Base-by-base conservation (phyloP, 257 asterid genomes). In the Nicotiana noctiflora region DNA sequence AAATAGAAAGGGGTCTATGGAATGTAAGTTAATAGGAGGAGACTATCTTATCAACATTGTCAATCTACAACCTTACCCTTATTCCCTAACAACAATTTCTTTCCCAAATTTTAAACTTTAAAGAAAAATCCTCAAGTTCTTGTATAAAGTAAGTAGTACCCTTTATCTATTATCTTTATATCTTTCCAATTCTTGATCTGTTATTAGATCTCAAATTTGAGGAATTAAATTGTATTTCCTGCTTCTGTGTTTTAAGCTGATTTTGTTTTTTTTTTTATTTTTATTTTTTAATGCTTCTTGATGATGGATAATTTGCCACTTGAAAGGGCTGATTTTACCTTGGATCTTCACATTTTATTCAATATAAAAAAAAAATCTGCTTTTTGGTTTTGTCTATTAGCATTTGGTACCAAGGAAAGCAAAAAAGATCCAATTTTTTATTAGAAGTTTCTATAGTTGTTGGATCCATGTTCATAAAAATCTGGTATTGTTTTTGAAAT, bases 151-250 rank as follows among this genome's bases (percentile, higher is more conserved):
- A 8, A 49, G 79, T 21, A 70, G 1, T 44, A 49, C 44, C 21
- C 19, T 70, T 70, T 49, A 72, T 14, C 40, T 44, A 37, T 21
- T 19, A 70, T 67, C 76, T 67, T 66, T 67, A 70, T 68, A 29
- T 67, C 76, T 67, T 67, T 12, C 15, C 25, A 32, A 18, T 74
- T 78, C 44, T 78, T 78, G 81, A 78, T 78, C 74, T 78, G 70
- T 60, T 21, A 60, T 60, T 78, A 78, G 81, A 65, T 52, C 82
- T 64, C 29, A 65, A n/a, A 64, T 40, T 64, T 79, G 29, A 65
- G 59, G 60, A 55, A 63, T 64, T 78, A 17, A 17, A 31, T 37
- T 40, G 12, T 64, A 49, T 37, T 51, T 63, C 12, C 10, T 70
- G 32, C 57, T 46, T 66, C 49, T 64, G 72, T 64, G 19, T 64